Evolutionary conservation across 306 rosid species (phyloP).

Genomic region (Cucurbita moschata): DNA sequence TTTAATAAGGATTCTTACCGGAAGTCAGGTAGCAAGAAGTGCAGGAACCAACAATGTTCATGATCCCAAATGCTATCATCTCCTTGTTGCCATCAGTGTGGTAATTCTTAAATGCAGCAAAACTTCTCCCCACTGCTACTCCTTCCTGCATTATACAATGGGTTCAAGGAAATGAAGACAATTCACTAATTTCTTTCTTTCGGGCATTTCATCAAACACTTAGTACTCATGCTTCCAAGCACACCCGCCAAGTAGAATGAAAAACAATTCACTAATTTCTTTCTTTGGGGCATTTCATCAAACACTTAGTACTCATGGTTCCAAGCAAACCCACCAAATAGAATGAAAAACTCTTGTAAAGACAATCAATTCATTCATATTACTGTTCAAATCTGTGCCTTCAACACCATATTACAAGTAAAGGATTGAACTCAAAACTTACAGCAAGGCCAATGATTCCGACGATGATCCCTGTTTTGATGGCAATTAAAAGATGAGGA

Average conservation of each 20-base stretch:
- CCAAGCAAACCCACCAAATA: not conserved
- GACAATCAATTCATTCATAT: not conserved
- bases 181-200: not conserved
- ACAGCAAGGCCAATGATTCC: conserved; percentile 42
- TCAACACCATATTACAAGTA: not conserved
- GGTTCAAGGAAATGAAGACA: not conserved
- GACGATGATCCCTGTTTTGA: conserved; percentile 35
- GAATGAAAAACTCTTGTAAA: not conserved
- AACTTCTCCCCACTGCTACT: conserved; percentile 43
- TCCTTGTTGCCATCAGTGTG: conserved; percentile 42
- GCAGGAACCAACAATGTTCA: conserved; percentile 42
- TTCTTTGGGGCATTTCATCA: not conserved
- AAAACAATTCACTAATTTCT: not conserved
- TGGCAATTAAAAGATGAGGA: conserved; percentile 13
- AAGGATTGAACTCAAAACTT: not conserved
- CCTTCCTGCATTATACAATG: conserved; percentile 25
- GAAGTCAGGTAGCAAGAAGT: conserved; percentile 38
- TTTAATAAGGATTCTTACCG: conserved; percentile 7
- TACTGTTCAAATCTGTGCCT: not conserved
- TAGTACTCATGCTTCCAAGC: not conserved
- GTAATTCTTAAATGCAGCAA: conserved; percentile 28
- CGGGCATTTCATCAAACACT: not conserved
- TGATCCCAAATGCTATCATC: conserved; percentile 42
- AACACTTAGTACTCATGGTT: not conserved
- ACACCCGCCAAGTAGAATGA: not conserved